Percentiles rank a stretch among this genome's conserved stretches.
Conservation (phyloP, 768 basidiomycete genomes). For the Clitopilus passeckerianus region DNA sequence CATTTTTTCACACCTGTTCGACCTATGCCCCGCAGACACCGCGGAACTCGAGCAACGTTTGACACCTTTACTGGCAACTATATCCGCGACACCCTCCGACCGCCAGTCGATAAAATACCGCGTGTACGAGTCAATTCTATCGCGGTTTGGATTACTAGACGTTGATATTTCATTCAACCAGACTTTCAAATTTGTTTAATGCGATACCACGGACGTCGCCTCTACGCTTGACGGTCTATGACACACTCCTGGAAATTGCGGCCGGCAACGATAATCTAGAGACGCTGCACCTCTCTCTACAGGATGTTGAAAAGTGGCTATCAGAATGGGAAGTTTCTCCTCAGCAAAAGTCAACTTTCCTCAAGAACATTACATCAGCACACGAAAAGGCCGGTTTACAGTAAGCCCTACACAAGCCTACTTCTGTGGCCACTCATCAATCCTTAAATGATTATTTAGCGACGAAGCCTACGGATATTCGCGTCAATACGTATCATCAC, state of each 20-base stretch:
- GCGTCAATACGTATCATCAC: slow-evolving; percentile 53
- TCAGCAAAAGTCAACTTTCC: slow-evolving; percentile 60
- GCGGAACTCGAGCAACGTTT: slow-evolving; percentile 51
- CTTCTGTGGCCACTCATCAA: not conserved
- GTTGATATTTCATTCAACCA: slow-evolving; percentile 19
- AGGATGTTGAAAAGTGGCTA: slow-evolving; percentile 72
- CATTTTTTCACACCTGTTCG: slow-evolving; percentile 66
- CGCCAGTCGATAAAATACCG: slow-evolving; percentile 66
- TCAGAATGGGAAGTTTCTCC: slow-evolving; percentile 66
- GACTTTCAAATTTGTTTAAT: slow-evolving; percentile 82
- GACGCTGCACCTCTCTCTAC: slow-evolving; percentile 51
- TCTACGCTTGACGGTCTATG: slow-evolving; percentile 60
- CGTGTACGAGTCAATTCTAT: slow-evolving; percentile 43
- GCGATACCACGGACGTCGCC: slow-evolving; percentile 61
- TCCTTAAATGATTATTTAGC: not conserved
- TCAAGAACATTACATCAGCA: slow-evolving; percentile 58
- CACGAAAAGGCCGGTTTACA: slow-evolving; percentile 50
- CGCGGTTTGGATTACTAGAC: not conserved
- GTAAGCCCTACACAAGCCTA: slow-evolving; percentile 36
- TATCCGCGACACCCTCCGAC: slow-evolving; percentile 50
- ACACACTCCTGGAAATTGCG: slow-evolving; percentile 55
- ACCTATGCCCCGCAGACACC: slow-evolving; percentile 50
- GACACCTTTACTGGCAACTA: slow-evolving; percentile 43
- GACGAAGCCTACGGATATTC: slow-evolving; percentile 55
- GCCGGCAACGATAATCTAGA: slow-evolving; percentile 57